Base-by-base conservation (phyloP, 139 green algal species). In the Nannochloris sp. region DNA sequence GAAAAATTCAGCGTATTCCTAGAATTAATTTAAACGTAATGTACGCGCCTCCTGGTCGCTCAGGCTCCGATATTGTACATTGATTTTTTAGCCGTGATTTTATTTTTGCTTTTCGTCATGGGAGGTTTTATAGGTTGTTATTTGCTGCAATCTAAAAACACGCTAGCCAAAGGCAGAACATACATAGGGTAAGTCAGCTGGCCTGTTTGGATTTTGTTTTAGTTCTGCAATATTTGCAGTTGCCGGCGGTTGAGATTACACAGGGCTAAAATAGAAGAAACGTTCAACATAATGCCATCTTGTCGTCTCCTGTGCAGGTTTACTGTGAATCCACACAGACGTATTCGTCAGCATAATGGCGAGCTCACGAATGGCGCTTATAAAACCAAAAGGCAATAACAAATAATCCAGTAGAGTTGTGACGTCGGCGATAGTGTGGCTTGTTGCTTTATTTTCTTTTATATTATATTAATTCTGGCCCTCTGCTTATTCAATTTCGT, bases 301-400 rank as follows among this genome's bases (percentile, higher is more conserved):
- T n/a, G n/a, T n/a, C n/a, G n/a, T n/a, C 51, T 31, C 29, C 14
- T 4, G 19, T 19, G 34, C 76, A 92, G 89, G 35, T 96, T 94
- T 72, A 96, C 92, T 2, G 85, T 92, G 32, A 95, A 97, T 64
- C 92, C 92, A 2, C 55, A 54, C 6, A 71, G 90, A 1, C 76
- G 92, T 31, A 81, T 97, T 7, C 67, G 87, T 5, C 91, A 97
- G 74, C 92, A 97, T 83, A 97, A 97, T 70, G 92, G 92, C 1
- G 72, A 95, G 54, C 81, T 97, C 9, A 66, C 23, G 2, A 70
- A 64, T 15, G 91, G 90, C 0, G 91, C 91, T 6, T 78, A 54
- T 60, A 80, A 72, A 9, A 97, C 90, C 8, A 84, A 81, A n/a
- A 75, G 71, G 83, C 88, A 25, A 30, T 65, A 3, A 29, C 10